A percentile compares a stretch with the other conserved stretches of the same genome.
These are phyloP conservation scores for Adansonia gregorii DNA, from an alignment of 441 rosid genomes.

Conservation along the genomic window DNA sequence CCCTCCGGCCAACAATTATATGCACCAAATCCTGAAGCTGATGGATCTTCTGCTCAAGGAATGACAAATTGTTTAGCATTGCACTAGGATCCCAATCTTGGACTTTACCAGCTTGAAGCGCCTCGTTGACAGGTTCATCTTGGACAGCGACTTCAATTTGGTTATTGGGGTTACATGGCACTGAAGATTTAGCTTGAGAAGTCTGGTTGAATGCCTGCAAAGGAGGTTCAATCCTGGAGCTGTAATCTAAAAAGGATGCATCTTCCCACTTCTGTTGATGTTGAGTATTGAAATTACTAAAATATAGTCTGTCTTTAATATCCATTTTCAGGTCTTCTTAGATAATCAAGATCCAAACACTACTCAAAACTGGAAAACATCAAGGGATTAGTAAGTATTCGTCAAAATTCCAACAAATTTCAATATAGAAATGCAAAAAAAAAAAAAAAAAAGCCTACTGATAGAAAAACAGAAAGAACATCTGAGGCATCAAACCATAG, in stretches of 20 bases:
- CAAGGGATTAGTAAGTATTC: slow-evolving; percentile 28
- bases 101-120: slow-evolving; percentile 41
- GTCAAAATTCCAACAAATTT: slow-evolving; percentile 14
- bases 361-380: slow-evolving; percentile 34
- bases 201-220: slow-evolving; percentile 40
- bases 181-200: slow-evolving; percentile 38
- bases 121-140: slow-evolving; percentile 37
- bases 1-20: slow-evolving; percentile 55
- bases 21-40: slow-evolving; percentile 85
- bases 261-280: slow-evolving; percentile 71
- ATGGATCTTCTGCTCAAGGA: slow-evolving; percentile 85
- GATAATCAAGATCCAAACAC: slow-evolving; percentile 25
- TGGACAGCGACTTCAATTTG: slow-evolving; percentile 37
- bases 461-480: neutral
- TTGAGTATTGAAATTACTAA: slow-evolving; percentile 40
- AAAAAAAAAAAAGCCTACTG: neutral
- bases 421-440: neutral
- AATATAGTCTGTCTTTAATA: slow-evolving; percentile 48
- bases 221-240: slow-evolving; percentile 43
- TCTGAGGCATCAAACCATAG: neutral
- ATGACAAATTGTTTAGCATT: slow-evolving; percentile 74
- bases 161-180: slow-evolving; percentile 36
- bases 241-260: slow-evolving; percentile 54
- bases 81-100: slow-evolving; percentile 86
- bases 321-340: slow-evolving; percentile 53